Base-by-base conservation (phyloP, 1,139 yeast genomes). In the Magnusiomyces fungicola region DNA sequence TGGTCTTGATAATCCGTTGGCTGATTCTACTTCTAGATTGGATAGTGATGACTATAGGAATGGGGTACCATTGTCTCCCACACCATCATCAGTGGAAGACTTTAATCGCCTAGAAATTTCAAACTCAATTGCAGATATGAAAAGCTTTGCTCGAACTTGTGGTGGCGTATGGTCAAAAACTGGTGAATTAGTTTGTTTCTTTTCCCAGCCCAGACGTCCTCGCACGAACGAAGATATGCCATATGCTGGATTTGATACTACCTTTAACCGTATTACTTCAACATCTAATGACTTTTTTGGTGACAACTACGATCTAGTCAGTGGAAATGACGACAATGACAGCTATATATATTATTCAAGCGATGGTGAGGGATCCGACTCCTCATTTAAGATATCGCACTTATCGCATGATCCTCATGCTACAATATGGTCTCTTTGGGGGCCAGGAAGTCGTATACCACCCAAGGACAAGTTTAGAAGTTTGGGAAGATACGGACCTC, bases 81-180 rank as follows among this genome's bases (percentile, higher is more conserved):
- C 21, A 14, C 16, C 24, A 12, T 38, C 41, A 22, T 48, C 47
- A 12, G 16, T 41, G 1, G 49, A 37, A 7, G 46, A 46, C 10
- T 40, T 37, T 6, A 49, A 38, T 22, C 16, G 14, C 4, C 16
- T 23, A 3, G 27, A 38, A 5, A 12, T 19, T 3, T 10, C 23
- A 10, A 21, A n/a, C 12, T 34, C 44, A 9, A 24, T 23, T 19
- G 27, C 9, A 12, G 16, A 19, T 4, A 19, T 21, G 19, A 12
- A 21, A 16, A 9, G 12, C 3, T 18, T 16, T 21, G 16, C 23
- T 4, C 37, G 46, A 10, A 43, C 46, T 16, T 89, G 96, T 69
- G 96, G 97, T 9, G 96, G 95, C 0, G 72, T 79, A 0, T 89
- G 97, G 96, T 75, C 94, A 0, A 76, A 79, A 16, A 76, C 79